Conservation (phyloP, 192 early-diverging fungal species). For the Coemansia sp. region DNA sequence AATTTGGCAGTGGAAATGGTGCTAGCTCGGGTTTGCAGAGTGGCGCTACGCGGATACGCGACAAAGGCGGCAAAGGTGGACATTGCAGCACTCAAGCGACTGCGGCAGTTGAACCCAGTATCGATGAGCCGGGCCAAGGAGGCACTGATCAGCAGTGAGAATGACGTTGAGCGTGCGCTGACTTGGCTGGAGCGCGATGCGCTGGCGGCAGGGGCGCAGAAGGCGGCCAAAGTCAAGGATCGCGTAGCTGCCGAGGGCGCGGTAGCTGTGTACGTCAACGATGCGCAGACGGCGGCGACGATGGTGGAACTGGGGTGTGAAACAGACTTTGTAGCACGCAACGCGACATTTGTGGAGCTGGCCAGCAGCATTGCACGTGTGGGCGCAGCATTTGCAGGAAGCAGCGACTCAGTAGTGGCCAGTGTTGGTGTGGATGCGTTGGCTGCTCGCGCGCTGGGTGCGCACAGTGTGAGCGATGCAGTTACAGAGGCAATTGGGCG, state of each 20-base stretch:
- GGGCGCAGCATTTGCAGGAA: slow-evolving; percentile 2
- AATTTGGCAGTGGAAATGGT: background rate
- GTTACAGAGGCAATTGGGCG: slow-evolving; percentile 79
- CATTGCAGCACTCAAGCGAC: slow-evolving; percentile 64
- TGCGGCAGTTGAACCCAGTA: slow-evolving; percentile 78
- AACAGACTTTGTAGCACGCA: slow-evolving; percentile 94
- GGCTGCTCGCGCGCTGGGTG: slow-evolving; percentile 10
- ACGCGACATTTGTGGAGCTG: slow-evolving; percentile 72
- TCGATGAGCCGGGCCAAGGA: slow-evolving; percentile 85
- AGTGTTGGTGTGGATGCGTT: slow-evolving; percentile 5
- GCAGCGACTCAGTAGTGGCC: background rate
- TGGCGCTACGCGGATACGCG: slow-evolving; percentile 21
- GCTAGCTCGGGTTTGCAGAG: background rate
- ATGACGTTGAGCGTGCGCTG: slow-evolving; percentile 75
- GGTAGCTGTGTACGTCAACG: slow-evolving; percentile 55
- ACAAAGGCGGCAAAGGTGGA: slow-evolving; percentile 42
- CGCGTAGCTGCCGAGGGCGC: slow-evolving; percentile 80
- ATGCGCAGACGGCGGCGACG: slow-evolving; percentile 53
- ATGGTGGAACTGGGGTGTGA: slow-evolving; percentile 82
- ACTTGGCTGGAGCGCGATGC: slow-evolving; percentile 78
- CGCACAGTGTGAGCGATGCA: slow-evolving; percentile 59
- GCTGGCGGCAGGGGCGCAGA: slow-evolving; percentile 66
- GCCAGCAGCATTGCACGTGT: slow-evolving; percentile 46
- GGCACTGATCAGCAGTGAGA: slow-evolving; percentile 69
- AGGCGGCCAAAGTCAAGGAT: slow-evolving; percentile 78